These are phyloP conservation scores for Haematococcus sp. DNA, from an alignment of 139 green algal genomes.

Conservation along the genomic window DNA sequence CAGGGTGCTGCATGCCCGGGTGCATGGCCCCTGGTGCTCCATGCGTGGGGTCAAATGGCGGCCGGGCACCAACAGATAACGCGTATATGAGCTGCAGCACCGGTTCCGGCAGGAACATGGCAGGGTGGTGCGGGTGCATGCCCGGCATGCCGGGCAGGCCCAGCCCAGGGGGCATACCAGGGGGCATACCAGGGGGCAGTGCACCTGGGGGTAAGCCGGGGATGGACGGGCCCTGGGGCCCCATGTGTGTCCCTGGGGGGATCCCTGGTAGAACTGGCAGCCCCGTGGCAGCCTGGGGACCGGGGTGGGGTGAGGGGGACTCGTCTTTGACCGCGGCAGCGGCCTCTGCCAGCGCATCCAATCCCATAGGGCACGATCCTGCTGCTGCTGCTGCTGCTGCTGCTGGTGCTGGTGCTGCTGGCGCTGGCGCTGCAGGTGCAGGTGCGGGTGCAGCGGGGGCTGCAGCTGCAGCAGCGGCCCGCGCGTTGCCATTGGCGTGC, in stretches of 20 bases:
- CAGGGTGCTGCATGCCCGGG: neutral
- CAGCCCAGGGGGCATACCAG: no score
- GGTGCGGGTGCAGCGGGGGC: neutral
- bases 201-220: neutral
- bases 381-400: neutral
- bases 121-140: neutral
- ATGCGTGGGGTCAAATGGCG: neutral
- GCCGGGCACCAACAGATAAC: conserved; percentile 1
- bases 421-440: neutral
- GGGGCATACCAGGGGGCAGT: no score
- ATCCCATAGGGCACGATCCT: no score
- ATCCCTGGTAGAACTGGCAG: neutral
- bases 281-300: neutral
- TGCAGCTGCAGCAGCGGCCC: neutral
- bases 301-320: neutral
- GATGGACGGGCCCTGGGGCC: neutral
- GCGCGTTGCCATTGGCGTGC: neutral
- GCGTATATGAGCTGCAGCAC: conserved; percentile 29
- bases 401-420: conserved; percentile 5
- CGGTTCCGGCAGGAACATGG: conserved; percentile 13
- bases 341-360: no score
- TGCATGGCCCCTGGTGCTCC: neutral
- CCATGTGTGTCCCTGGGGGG: neutral
- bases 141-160: no score
- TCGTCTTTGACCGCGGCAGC: neutral